Evolutionary conservation across 2,329 filamentous ascomycete species (phyloP), one percentile per base, ranked within the genome.

Genomic region (Xylariaceae sp.): DNA sequence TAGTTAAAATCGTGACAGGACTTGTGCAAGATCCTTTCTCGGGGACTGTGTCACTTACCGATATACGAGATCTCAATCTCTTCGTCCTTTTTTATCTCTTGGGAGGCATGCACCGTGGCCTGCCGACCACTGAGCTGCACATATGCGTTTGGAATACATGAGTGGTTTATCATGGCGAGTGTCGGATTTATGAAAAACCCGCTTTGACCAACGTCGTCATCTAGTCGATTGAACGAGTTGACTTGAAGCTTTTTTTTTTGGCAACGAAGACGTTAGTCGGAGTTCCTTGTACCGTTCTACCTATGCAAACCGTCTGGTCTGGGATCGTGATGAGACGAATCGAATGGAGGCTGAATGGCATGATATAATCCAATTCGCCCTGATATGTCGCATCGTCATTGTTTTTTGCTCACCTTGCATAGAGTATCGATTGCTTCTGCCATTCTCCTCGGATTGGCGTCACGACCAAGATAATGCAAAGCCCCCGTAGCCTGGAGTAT

Each of bases 31-130:
- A 31, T 11, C 15, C 12, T 10, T 14, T 12, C 9, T 15, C 10
- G 33, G 33, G 12, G 11, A 1, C 9, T 19, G 30, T 7, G 7
- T 33, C 27, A 22, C 70, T 51, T 66, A 77, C 82, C 80, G 33
- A 81, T 78, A 56, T 85, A 85, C 1, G 80, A 82, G 32, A 85
- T 81, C 49, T 77, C 74, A 47, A 85, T 74, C 66, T 84, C 78
- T 22, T 83, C 75, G 7, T 73, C 80, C 31, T 68, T 61, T 12
- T 69, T 58, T 39, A 86, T 81, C 3, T 68, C 62, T 18, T 58
- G 62, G 47, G 77, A 71, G 2, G 81, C 77, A 35, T 75, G 71
- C 12, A 86, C 64, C 2, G 76, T 65, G 3, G 79, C 75, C 4
- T 65, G 70, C 6, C 80, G 71, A 4, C 76, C 76, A 36, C 74